phyloP scores from a whole-genome alignment of 2,329 filamentous ascomycete species.

The Pseudodiploospora longispora region DNA sequence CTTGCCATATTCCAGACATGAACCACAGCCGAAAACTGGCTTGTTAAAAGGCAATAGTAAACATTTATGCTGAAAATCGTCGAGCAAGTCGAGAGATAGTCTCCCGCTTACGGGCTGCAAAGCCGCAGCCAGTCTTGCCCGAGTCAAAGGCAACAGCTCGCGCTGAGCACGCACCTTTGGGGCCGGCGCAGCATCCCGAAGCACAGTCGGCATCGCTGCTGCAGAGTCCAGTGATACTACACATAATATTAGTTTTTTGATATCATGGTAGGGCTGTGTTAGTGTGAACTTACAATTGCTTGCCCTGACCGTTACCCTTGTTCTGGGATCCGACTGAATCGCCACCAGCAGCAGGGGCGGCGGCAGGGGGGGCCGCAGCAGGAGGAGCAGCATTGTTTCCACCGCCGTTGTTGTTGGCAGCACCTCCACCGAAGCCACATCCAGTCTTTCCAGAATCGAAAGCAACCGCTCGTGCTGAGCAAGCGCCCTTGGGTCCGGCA shows the following conservation, averaged over 20 bases:
- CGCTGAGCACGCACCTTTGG: constrained; percentile 21
- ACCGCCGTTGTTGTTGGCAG: constrained; percentile 8
- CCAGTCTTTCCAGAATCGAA: constrained; percentile 24
- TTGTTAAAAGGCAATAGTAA: no score
- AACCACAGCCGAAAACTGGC: no score
- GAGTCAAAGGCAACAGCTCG: constrained; percentile 16
- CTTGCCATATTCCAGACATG: no score
- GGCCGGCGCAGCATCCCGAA: constrained; percentile 21
- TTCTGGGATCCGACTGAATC: constrained; percentile 14
- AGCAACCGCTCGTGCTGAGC: constrained; percentile 19
- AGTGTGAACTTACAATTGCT: constrained; percentile 13
- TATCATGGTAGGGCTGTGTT: not conserved
- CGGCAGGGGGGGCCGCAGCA: constrained; percentile 2
- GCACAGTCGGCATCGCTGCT: constrained; percentile 18
- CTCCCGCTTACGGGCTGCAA: constrained; percentile 10
- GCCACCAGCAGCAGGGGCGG: constrained; percentile 10
- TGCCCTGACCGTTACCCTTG: constrained; percentile 15
- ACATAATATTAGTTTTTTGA: not conserved
- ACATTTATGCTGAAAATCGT: constrained; percentile 3
- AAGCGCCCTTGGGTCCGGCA: constrained; percentile 17
- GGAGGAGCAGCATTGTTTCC: constrained; percentile 7
- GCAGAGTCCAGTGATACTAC: constrained; percentile 17
- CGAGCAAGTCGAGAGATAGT: not conserved
- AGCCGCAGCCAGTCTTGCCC: constrained; percentile 26
- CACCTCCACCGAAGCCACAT: constrained; percentile 18